Evolutionary conservation across 495 filamentous ascomycete genomes (phyloP), one percentile per base, ranked within the genome.

Genomic region (Bombardia bombarda): DNA sequence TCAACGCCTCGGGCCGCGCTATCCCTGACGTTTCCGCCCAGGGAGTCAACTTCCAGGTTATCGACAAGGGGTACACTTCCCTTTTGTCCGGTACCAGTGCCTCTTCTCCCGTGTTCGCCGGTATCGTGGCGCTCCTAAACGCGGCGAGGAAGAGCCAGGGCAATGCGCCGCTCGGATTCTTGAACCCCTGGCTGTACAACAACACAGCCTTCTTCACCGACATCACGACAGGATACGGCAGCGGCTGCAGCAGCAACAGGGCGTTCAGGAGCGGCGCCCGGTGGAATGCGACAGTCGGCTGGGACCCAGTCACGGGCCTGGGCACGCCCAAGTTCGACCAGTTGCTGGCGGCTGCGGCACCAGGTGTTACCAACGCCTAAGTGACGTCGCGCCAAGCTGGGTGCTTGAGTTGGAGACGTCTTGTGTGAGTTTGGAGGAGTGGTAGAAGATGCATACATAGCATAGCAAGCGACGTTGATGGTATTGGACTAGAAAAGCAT

Each of bases 1-100:
- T 55, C 49, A 86, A 88, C 66, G 56, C 66, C 24, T 52, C 62
- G 0, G 82, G 82, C 19, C 80, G 85, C 16, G 85, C 74, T 0
- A 83, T 86, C 61, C 85, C 85, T 13, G 85, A 90, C 45, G 74
- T 90, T 32, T 58, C 83, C 0, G 82, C 83, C 4, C 84, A 85
- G 33, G 40, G 45, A 7, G 12, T 14, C 6, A 40, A 21, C 18
- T 60, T 55, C 24, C 16, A 26, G 4, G 43, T 57, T 1, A 35
- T 24, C 33, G 24, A 52, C 33, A 38, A 38, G 41, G 48, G 46
- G 0, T 16, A 19, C 13, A 22, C 20, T n/a, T 12, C 32, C 0
- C 49, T 69, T 62, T 25, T 53, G 3, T 32, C 43, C 30, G 84
- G 84, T 1, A 90, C 84, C 1, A 79, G 74, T 9, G 79, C 78